Percentiles rank a stretch among this genome's conserved stretches.
Conservation (phyloP, 768 basidiomycete genomes). For the Chalciporus pseudorubinellus region DNA sequence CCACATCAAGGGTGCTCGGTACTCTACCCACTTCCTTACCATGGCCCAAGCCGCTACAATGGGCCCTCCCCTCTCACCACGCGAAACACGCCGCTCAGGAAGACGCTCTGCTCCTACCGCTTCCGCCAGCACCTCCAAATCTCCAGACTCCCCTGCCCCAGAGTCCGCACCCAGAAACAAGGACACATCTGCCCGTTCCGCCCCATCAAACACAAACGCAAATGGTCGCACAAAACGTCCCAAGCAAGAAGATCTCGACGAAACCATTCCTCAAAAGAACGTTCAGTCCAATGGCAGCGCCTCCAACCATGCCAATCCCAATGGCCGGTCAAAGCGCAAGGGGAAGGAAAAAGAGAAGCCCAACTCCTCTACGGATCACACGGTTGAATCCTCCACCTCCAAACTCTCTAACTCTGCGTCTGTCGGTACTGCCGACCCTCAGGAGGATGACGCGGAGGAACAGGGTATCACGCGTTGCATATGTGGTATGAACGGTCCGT, state of each 20-base stretch:
- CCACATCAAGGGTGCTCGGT: constrained; percentile 2
- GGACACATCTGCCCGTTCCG: constrained; percentile 38
- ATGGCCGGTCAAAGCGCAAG: constrained; percentile 59
- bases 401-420: constrained; percentile 28
- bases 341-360: constrained; percentile 62
- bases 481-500: constrained; percentile 77
- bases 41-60: constrained; percentile 70
- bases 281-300: constrained; percentile 31
- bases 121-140: constrained; percentile 68
- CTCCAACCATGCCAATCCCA: constrained; percentile 31
- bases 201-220: constrained; percentile 37
- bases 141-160: constrained; percentile 66
- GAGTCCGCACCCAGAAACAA: constrained; percentile 43
- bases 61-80: constrained; percentile 75
- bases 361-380: constrained; percentile 25
- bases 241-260: constrained; percentile 76
- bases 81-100: constrained; percentile 76
- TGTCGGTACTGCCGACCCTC: constrained; percentile 36
- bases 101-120: constrained; percentile 67
- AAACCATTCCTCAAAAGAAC: constrained; percentile 48
- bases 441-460: constrained; percentile 49
- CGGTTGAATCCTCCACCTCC: constrained; percentile 26
- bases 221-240: constrained; percentile 53
- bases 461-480: constrained; percentile 75
- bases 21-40: constrained; percentile 12